Evolutionary conservation across 495 filamentous ascomycete species (phyloP).

Genomic region (Neurospora intermedia): DNA sequence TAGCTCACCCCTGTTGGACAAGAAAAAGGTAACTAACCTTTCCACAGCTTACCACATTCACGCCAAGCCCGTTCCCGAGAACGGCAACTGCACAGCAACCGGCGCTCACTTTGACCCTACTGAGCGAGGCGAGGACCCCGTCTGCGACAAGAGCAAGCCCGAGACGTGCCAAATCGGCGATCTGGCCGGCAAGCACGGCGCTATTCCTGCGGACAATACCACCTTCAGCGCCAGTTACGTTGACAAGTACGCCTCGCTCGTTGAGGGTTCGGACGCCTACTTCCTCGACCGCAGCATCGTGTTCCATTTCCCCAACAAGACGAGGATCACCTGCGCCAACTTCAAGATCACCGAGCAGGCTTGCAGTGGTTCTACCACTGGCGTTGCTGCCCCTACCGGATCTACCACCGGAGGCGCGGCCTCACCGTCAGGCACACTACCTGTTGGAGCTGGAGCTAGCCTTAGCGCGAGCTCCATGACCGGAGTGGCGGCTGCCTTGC

Average conservation of each 20-base stretch:
- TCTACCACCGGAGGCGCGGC: not conserved
- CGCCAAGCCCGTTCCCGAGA: constrained; percentile 54
- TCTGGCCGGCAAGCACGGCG: constrained; percentile 70
- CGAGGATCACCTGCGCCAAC: constrained; percentile 62
- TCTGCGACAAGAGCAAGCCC: constrained; percentile 52
- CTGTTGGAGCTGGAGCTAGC: constrained; percentile 1
- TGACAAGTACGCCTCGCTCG: constrained; percentile 59
- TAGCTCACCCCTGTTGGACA: not conserved
- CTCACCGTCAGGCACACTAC: not conserved
- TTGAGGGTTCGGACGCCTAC: constrained; percentile 48
- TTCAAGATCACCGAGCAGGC: constrained; percentile 29
- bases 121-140: constrained; percentile 49
- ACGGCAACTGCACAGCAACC: constrained; percentile 71
- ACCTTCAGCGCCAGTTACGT: constrained; percentile 40
- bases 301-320: constrained; percentile 62
- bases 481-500: constrained; percentile 7
- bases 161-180: constrained; percentile 77
- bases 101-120: constrained; percentile 47
- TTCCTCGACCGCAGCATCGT: constrained; percentile 74
- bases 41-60: constrained; percentile 73
- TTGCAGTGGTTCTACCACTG: not conserved
- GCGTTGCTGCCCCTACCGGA: not conserved
- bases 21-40: not conserved
- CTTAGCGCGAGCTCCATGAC: constrained; percentile 5
- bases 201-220: constrained; percentile 35